Evolutionary conservation across 345 rosid species (phyloP).

Genomic region (Microthlaspi erraticum): DNA sequence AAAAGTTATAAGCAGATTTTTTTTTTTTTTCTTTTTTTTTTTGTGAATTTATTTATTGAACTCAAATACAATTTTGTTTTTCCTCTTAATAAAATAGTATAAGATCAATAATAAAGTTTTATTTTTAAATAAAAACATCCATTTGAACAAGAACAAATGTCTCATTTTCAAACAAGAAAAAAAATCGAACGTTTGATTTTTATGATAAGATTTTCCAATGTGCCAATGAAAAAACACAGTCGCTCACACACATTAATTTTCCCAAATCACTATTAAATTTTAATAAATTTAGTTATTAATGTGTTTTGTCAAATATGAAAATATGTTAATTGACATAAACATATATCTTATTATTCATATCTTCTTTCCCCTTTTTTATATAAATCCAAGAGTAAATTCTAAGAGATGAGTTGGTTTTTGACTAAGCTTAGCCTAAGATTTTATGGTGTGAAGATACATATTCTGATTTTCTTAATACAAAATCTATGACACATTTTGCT

Average conservation of each 20-base stretch:
- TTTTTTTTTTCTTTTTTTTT: too few species aligned
- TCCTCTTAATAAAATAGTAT: background rate
- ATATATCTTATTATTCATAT: background rate
- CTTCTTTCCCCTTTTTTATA: slow-evolving; percentile 30
- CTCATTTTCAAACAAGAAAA: too few species aligned
- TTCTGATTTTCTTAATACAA: slow-evolving; percentile 12
- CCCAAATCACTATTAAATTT: too few species aligned
- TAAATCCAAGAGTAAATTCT: slow-evolving; percentile 7
- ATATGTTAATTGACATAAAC: background rate
- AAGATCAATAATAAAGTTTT: background rate
- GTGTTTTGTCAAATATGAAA: slow-evolving; percentile 6
- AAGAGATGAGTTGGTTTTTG: background rate
- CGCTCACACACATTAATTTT: too few species aligned
- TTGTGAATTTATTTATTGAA: too few species aligned
- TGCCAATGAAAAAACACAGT: too few species aligned
- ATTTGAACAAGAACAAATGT: too few species aligned
- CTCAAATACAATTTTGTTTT: too few species aligned
- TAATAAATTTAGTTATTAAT: background rate
- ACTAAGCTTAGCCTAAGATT: slow-evolving; percentile 13
- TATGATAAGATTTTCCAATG: too few species aligned
- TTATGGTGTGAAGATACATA: slow-evolving; percentile 10
- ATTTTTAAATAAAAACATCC: too few species aligned
- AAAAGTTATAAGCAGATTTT: too few species aligned
- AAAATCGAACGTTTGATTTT: too few species aligned
- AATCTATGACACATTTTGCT: slow-evolving; percentile 31